Evolutionary conservation across 306 rosid genomes (phyloP), one percentile per base, ranked within the genome.

Genomic region (Hippophae rhamnoides): DNA sequence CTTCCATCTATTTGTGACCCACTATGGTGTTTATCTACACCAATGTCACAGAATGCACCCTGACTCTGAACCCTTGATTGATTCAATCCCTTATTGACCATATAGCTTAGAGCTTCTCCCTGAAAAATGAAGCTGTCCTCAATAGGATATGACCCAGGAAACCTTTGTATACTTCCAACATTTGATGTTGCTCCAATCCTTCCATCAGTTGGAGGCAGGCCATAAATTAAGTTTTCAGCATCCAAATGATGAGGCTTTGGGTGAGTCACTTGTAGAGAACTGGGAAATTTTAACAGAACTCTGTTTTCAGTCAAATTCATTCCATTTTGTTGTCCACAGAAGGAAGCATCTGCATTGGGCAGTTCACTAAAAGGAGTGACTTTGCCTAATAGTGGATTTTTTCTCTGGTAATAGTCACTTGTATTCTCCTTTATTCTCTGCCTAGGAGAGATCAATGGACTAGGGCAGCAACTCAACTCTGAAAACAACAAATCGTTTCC

Each of bases 101-200:
- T 69, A 71, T 70, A 75, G 67, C 56, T 83, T 51, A 79, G 64
- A 57, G 72, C 73, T 56, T 79, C 85, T 40, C 85, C 85, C 56
- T 77, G 81, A 54, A 79, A 60, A 52, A 83, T 79, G 61, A 74
- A 71, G 73, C 85, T 79, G 54, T 74, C 85, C 75, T 77, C 85
- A 27, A 75, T 58, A 7, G 67, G 25, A 66, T 79, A 48, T 51
- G 79, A 31, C 61, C 77, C 75, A 2, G 74, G 47, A 65, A 72
- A 60, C 13, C 57, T 68, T 49, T 49, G 53, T 5, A 23, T 14
- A 10, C 69, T 51, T 60, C 73, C 58, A 56, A 78, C 38, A 31
- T 31, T 65, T 50, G 71, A 60, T 66, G 63, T 48, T 31, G 63
- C 50, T 58, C 66, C 31, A 65, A 62, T 61, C 76, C 80, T 68